These are phyloP conservation scores for Mycena vulgaris DNA, from an alignment of 768 basidiomycete genomes.

Conservation along the genomic window DNA sequence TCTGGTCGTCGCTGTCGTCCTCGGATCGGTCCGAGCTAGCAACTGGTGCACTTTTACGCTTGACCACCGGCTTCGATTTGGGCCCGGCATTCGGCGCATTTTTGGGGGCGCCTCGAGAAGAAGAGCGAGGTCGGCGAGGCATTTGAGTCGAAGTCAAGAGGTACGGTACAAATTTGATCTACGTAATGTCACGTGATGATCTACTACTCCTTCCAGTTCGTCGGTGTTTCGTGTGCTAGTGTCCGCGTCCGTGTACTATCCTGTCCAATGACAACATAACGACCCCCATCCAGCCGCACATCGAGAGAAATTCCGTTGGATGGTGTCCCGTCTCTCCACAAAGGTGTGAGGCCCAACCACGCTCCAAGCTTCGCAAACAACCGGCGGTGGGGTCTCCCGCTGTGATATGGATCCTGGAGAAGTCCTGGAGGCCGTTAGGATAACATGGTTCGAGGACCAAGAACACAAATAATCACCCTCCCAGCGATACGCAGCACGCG, in stretches of 20 bases:
- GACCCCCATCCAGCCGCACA: slow-evolving; percentile 69
- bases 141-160: slow-evolving; percentile 38
- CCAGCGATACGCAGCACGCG: slow-evolving; percentile 78
- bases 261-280: slow-evolving; percentile 64
- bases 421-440: slow-evolving; percentile 54
- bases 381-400: slow-evolving; percentile 50
- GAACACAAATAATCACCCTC: slow-evolving; percentile 51
- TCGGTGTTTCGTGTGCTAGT: background rate
- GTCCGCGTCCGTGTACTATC: slow-evolving; percentile 1
- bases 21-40: slow-evolving; percentile 7
- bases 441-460: background rate
- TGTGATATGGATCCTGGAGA: slow-evolving; percentile 66
- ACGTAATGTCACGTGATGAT: no score
- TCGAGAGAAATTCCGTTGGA: slow-evolving; percentile 75
- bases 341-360: slow-evolving; percentile 79
- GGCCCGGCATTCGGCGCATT: background rate
- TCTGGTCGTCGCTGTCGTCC: slow-evolving; percentile 9
- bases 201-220: no score
- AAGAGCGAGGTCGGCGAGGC: slow-evolving; percentile 57
- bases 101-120: slow-evolving; percentile 42
- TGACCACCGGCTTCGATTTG: background rate
- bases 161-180: no score
- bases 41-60: background rate
- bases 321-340: slow-evolving; percentile 67
- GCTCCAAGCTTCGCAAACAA: slow-evolving; percentile 71